Percentiles rank a stretch among this genome's conserved stretches.
phyloP scores from a whole-genome alignment of 1,284 basidiomycete species.

The Leccinum huronense region DNA sequence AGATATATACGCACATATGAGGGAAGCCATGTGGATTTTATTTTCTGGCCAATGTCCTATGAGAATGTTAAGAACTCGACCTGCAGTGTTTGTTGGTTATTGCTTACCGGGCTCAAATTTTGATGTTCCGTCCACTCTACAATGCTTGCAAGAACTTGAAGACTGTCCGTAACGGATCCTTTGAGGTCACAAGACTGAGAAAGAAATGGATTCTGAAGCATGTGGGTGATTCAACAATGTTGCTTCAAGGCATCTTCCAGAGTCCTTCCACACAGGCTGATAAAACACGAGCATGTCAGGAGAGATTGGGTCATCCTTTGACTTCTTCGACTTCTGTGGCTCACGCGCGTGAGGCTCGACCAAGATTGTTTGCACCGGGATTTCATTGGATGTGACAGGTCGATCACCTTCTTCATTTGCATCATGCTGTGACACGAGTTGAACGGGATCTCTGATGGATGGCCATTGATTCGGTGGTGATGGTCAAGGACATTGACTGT shows the following conservation, averaged over 20 bases:
- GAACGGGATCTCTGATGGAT: background rate
- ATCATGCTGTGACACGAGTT: background rate
- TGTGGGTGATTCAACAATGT: background rate
- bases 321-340: background rate
- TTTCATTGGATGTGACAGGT: background rate
- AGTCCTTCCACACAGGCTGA: background rate
- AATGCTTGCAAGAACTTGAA: background rate
- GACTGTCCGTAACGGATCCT: background rate
- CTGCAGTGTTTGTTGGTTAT: background rate
- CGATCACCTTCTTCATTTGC: background rate
- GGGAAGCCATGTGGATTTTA: background rate
- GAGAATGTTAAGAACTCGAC: background rate
- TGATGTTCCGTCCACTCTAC: background rate
- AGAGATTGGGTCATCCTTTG: background rate
- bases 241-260: conserved; percentile 1
- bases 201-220: background rate
- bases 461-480: background rate
- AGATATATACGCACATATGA: background rate
- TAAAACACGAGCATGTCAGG: background rate
- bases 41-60: background rate
- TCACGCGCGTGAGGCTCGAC: background rate
- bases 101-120: background rate
- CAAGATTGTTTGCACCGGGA: background rate
- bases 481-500: background rate
- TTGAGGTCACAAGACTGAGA: background rate